Evolutionary conservation across 371 early-diverging fungal species (phyloP).

Genomic region (Mucor irregularis): DNA sequence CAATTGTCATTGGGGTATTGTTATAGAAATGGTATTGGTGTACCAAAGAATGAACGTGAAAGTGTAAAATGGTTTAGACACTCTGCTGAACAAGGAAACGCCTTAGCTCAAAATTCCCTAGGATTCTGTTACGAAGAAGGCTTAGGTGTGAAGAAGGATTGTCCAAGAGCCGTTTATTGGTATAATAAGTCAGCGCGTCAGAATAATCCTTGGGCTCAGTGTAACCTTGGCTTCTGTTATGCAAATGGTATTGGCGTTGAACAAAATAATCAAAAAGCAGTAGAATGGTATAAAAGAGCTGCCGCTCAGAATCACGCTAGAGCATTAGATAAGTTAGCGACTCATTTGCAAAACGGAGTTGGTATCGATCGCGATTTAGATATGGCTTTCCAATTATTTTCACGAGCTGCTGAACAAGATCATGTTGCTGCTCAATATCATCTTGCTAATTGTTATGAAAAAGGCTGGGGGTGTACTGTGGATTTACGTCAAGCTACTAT

Average conservation of each 20-base stretch:
- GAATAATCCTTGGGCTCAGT: conserved; percentile 88
- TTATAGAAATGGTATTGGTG: conserved; percentile 73
- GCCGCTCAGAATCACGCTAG: conserved; percentile 70
- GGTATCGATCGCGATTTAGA: conserved; percentile 62
- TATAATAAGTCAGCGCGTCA: conserved; percentile 77
- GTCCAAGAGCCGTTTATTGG: conserved; percentile 78
- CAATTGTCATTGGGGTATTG: conserved; percentile 85
- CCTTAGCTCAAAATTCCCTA: conserved; percentile 80
- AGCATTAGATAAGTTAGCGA: conserved; percentile 83
- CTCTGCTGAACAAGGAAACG: conserved; percentile 71
- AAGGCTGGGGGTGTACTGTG: conserved; percentile 65
- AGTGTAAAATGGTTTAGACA: conserved; percentile 71
- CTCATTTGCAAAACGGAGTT: conserved; percentile 77
- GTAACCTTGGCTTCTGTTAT: conserved; percentile 84
- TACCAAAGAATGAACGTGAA: conserved; percentile 60
- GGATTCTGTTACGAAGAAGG: conserved; percentile 88
- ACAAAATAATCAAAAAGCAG: conserved; percentile 60
- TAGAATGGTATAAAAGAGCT: conserved; percentile 71
- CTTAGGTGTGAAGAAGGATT: conserved; percentile 63
- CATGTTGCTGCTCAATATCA: conserved; percentile 67
- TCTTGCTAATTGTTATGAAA: conserved; percentile 67
- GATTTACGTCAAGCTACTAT: conserved; percentile 60
- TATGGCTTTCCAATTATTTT: conserved; percentile 62
- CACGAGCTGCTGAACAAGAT: conserved; percentile 63
- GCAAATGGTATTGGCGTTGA: conserved; percentile 82